Evolutionary conservation across 1,139 yeast genomes (phyloP).

Genomic region (Taphrina pruni): DNA sequence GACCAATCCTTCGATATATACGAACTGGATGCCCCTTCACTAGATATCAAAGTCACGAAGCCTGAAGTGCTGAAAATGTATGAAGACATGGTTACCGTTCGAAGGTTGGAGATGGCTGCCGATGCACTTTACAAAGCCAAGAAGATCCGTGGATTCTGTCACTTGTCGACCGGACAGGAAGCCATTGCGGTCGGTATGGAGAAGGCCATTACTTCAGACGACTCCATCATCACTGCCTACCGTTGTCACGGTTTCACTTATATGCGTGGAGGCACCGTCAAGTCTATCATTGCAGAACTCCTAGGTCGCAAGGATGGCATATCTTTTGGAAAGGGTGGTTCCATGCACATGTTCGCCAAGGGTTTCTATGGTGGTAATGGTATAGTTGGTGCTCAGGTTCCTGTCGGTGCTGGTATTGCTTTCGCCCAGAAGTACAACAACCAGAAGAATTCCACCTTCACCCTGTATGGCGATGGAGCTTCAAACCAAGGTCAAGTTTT

Average conservation of each 20-base stretch:
- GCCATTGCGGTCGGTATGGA: slow-evolving; percentile 99
- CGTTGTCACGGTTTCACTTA: slow-evolving; percentile 96
- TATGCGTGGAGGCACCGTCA: slow-evolving; percentile 93
- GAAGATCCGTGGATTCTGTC: slow-evolving; percentile 97
- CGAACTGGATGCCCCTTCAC: slow-evolving; percentile 67
- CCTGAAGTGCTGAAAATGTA: slow-evolving; percentile 85
- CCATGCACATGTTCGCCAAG: slow-evolving; percentile 97
- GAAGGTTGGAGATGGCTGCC: slow-evolving; percentile 99
- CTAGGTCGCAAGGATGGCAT: slow-evolving; percentile 97
- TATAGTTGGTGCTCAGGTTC: slow-evolving; percentile 99
- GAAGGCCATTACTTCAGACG: slow-evolving; percentile 82
- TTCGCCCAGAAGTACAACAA: slow-evolving; percentile 94
- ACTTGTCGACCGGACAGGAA: slow-evolving; percentile 98
- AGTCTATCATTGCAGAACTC: slow-evolving; percentile 89
- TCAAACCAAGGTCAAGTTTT: slow-evolving; percentile 99
- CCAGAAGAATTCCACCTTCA: slow-evolving; percentile 79
- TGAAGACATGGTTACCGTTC: slow-evolving; percentile 66
- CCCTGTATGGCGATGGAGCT: slow-evolving; percentile 98
- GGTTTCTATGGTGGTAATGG: slow-evolving; percentile 99
- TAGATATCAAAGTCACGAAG: slow-evolving; percentile 78
- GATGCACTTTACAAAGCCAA: slow-evolving; percentile 98
- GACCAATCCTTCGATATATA: slow-evolving; percentile 84
- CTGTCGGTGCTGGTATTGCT: slow-evolving; percentile 95
- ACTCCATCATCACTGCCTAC: slow-evolving; percentile 92
- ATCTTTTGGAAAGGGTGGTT: slow-evolving; percentile 97